phyloP scores from a whole-genome alignment of 2,329 filamentous ascomycete species.

The Monosporascus cannonballus region DNA sequence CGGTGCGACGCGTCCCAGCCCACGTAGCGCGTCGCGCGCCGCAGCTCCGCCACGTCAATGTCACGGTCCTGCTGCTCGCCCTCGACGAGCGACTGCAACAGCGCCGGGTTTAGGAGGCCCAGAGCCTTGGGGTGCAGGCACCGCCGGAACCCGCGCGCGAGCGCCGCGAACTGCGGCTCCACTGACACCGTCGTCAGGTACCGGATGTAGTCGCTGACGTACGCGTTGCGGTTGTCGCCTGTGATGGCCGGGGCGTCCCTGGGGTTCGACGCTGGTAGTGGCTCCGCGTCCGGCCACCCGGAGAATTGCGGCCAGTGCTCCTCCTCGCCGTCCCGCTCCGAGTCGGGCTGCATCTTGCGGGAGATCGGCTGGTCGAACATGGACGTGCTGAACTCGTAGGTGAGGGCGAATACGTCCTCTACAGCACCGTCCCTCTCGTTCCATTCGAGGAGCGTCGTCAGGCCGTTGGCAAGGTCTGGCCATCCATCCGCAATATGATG shows the following conservation, averaged over 20 bases:
- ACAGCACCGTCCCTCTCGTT: constrained; percentile 67
- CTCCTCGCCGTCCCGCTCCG: neutral
- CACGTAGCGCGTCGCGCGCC: constrained; percentile 69
- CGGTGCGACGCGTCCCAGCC: constrained; percentile 67
- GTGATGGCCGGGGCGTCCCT: constrained; percentile 69
- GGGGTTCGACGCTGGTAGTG: constrained; percentile 31
- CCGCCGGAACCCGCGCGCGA: constrained; percentile 71
- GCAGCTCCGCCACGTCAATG: constrained; percentile 71
- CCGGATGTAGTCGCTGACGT: constrained; percentile 76
- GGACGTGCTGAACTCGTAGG: constrained; percentile 75
- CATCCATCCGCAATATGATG: constrained; percentile 82
- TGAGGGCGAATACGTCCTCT: constrained; percentile 74
- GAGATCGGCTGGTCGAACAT: constrained; percentile 52
- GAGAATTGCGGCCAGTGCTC: constrained; percentile 49
- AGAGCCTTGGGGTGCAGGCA: constrained; percentile 68
- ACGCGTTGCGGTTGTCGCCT: constrained; percentile 69
- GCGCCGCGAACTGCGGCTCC: constrained; percentile 70
- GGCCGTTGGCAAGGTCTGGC: constrained; percentile 71
- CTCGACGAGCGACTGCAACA: constrained; percentile 75
- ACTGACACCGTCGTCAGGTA: constrained; percentile 79
- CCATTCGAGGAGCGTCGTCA: constrained; percentile 71
- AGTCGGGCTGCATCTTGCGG: constrained; percentile 43
- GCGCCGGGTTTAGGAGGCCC: constrained; percentile 61
- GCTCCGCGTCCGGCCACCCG: constrained; percentile 9
- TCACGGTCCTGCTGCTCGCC: constrained; percentile 56